Percentiles rank a stretch among this genome's conserved stretches.
These are phyloP conservation scores for Phytophthora brassicae DNA, from an alignment of 352 stramenopile genomes.

Conservation along the genomic window DNA sequence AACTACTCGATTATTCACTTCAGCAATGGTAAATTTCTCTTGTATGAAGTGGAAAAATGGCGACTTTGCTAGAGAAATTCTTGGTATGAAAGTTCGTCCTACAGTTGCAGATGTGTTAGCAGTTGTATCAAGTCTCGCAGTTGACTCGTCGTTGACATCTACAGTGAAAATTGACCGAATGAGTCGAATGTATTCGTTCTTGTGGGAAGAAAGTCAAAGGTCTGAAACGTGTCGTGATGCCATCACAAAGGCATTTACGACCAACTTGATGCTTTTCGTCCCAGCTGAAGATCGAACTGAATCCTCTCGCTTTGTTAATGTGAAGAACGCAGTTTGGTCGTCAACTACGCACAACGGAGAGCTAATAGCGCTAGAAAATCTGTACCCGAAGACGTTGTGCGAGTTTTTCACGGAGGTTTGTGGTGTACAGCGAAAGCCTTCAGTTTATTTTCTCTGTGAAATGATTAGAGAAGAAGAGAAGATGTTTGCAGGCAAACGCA, in stretches of 20 bases:
- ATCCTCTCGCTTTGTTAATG: slow-evolving; percentile 24
- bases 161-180: slow-evolving; percentile 29
- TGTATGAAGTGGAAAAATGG: slow-evolving; percentile 40
- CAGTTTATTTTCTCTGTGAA: slow-evolving; percentile 46
- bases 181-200: slow-evolving; percentile 40
- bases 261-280: slow-evolving; percentile 34
- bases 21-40: slow-evolving; percentile 51
- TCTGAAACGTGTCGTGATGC: slow-evolving; percentile 17
- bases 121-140: slow-evolving; percentile 36
- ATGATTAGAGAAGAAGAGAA: slow-evolving; percentile 23
- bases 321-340: slow-evolving; percentile 48
- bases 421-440: slow-evolving; percentile 64
- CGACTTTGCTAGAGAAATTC: slow-evolving; percentile 30
- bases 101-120: slow-evolving; percentile 44
- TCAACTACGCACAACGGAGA: slow-evolving; percentile 33
- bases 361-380: slow-evolving; percentile 42
- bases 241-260: slow-evolving; percentile 31
- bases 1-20: slow-evolving; percentile 42
- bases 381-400: slow-evolving; percentile 54
- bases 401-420: slow-evolving; percentile 70
- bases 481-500: slow-evolving; percentile 20
- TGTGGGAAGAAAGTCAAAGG: slow-evolving; percentile 42
- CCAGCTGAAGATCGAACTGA: neutral
- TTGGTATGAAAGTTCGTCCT: slow-evolving; percentile 50
- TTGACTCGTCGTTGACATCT: slow-evolving; percentile 14